Base-by-base conservation (phyloP, 176 grass and related monocot species). In the Avena atlantica region DNA sequence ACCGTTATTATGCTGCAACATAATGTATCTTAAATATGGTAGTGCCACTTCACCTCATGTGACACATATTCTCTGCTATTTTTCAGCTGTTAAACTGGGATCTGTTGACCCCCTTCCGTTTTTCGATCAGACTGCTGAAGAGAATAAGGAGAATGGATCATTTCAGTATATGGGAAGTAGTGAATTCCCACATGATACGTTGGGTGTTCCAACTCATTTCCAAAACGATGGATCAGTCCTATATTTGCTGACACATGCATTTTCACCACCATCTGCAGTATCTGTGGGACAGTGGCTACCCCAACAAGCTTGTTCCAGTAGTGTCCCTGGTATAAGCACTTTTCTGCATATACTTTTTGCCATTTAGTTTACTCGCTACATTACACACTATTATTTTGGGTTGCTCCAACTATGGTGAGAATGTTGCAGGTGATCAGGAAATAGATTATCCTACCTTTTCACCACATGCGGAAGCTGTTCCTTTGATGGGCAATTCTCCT, bases 141-240 rank as follows among this genome's bases (percentile, higher is more conserved):
- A 66, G 29, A 92, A 85, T 21, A 90, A 89, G 56, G 64, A 74
- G 27, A 90, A 80, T 48, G 79, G 88, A 86, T 80, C 55, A 24
- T 83, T 81, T 90, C 25, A 79, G 89, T 48, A 84, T 55, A 68
- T 74, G 58, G 84, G 74, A 85, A 79, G 58, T 80, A 74, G 11
- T 40, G 80, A 84, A 36, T 81, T 81, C 80, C 59, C 89, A 79
- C 75, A 85, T 76, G 84, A 76, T 83, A 40, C 68, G 67, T 86
- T 95, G 73, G 95, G 95, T 87, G 74, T 94, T 61, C 93, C 93
- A 89, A 95, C 88, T 88, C 90, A 98, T 87, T 98, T 98, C 57
- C 81, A 92, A 82, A 98, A 98, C 90, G 93, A 95, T 79, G 96
- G 96, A 83, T 95, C 90, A 8, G 64, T 88, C 23, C 42, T 98